Evolutionary conservation across 179 eudicot species (phyloP), one percentile per base, ranked within the genome.

Genomic region (Monotropa hypopitys): DNA sequence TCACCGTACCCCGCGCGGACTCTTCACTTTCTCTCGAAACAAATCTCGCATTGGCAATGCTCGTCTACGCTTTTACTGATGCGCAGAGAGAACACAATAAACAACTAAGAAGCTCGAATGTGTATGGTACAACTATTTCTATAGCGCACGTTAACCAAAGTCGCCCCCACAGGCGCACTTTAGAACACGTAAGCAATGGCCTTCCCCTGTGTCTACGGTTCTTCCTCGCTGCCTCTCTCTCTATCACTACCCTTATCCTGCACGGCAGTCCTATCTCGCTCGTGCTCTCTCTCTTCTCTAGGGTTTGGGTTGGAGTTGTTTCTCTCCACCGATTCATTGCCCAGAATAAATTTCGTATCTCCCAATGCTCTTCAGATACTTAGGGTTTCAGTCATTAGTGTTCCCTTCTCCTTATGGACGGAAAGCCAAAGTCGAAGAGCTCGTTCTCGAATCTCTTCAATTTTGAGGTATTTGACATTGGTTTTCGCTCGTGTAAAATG

Each of bases 401-500:
- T 53, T 51, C 79, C 73, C 35, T 18, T 26, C 65, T 6, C 73
- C 80, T 49, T 57, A 89, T 89, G 93, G 91, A 88, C 76, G 75
- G 63, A 40, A 80, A 80, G 63, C 77, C 84, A 23, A 86, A 70
- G 67, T 73, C 76, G 18, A 84, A 43, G 33, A 69, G 62, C 80
- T 75, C 86, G 30, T 82, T 57, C 54, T 83, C 85, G 23, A 87
- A 84, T 82, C 85, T 91, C 30, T 91, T 91, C 85, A 90, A 91
- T 73, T 90, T 91, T 49, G 93, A 91, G 90, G 96, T 91, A 73
- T 83, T 35, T 63, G 66, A 51, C 73, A 12, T 23, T 49, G 62
- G 1, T 18, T 40, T 78, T 66, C 43, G 38, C 20, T 23, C 42
- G 67, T 49, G 3, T 15, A 3, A 32, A 35, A 30, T 70, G 30